Base-by-base conservation (phyloP, 306 rosid species). In the Malus asiatica region DNA sequence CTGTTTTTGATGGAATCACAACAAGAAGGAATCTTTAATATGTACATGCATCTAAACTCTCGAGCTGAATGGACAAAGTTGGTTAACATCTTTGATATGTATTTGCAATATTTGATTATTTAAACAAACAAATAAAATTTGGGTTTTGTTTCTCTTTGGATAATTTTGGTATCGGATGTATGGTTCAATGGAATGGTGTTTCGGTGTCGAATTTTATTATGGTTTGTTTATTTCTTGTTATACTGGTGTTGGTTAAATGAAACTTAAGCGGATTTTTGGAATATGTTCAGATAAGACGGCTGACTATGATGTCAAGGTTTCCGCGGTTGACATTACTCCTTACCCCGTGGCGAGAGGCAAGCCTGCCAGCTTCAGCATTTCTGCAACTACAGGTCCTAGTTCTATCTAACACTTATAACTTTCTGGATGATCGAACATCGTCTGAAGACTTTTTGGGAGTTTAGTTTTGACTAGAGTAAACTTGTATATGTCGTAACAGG, bases 351-450 rank as follows among this genome's bases (percentile, higher is more conserved):
- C 81, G 5, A 78, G 98, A 71, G 98, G 98, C 81, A 80, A 86
- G 58, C 86, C 92, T 27, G 95, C 97, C 51, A 88, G 87, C 76
- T 92, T 95, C 86, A 87, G 83, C 84, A 89, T 92, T 78, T 75
- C 93, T 82, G 97, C 97, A 55, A 67, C 83, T 59, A 83, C 97
- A 80, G 93, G 99, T 92, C 40, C 35, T 60, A 2, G 20, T 40
- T n/a, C 75, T 8, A 22, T 59, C 57, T 38, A 6, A 38, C 11
- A 38, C 52, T n/a, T 13, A 6, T 25, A 42, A 63, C 4, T 19
- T 40, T 27, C 5, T 35, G 60, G 30, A 40, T 35, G 8, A 67
- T 76, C 18, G 6, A 10, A 38, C 6, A 8, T 16, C 1, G 10
- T 60, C 62, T 8, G 38, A 73, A 59, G 29, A 29, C 52, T 8